These are phyloP conservation scores for Gastrolobium villosum DNA, from an alignment of 306 rosid species.

Conservation along the genomic window DNA sequence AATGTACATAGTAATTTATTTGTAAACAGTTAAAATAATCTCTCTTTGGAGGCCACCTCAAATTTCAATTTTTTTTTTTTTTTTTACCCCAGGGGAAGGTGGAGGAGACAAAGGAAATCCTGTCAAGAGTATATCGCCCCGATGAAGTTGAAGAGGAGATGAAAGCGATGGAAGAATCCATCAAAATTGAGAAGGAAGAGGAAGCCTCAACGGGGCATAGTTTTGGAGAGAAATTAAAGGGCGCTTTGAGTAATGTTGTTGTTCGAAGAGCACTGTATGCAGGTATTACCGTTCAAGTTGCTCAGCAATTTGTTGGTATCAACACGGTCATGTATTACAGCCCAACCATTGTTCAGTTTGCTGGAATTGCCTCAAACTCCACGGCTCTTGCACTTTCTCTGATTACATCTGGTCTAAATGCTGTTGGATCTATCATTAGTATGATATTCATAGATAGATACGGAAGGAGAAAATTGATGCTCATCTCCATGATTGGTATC, in stretches of 20 bases:
- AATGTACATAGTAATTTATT: background rate
- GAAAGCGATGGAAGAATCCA: slow-evolving; percentile 60
- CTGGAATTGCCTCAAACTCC: slow-evolving; percentile 81
- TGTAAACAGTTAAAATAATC: too few relatives aligned
- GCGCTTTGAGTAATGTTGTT: slow-evolving; percentile 51
- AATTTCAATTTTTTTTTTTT: slow-evolving; percentile 1
- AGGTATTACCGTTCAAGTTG: slow-evolving; percentile 73
- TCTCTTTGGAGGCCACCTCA: background rate
- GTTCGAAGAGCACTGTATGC: slow-evolving; percentile 79
- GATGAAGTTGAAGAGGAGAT: slow-evolving; percentile 70
- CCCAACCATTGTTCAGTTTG: slow-evolving; percentile 86
- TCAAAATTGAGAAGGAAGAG: slow-evolving; percentile 61
- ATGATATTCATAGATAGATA: slow-evolving; percentile 70
- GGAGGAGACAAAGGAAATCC: slow-evolving; percentile 61
- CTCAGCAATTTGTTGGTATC: slow-evolving; percentile 88
- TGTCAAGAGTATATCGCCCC: slow-evolving; percentile 58
- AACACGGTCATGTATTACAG: slow-evolving; percentile 91
- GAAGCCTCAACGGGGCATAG: slow-evolving; percentile 53
- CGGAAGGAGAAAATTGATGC: slow-evolving; percentile 77
- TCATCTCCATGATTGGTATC: slow-evolving; percentile 70
- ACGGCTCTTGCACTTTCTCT: slow-evolving; percentile 86
- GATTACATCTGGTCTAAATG: slow-evolving; percentile 76
- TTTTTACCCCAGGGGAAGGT: slow-evolving; percentile 55
- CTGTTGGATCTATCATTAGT: slow-evolving; percentile 71
- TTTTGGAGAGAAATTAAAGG: slow-evolving; percentile 48